Evolutionary conservation across 805 yeast genomes (phyloP), one percentile per base, ranked within the genome.

Genomic region (Nakazawaea wyomingensis): DNA sequence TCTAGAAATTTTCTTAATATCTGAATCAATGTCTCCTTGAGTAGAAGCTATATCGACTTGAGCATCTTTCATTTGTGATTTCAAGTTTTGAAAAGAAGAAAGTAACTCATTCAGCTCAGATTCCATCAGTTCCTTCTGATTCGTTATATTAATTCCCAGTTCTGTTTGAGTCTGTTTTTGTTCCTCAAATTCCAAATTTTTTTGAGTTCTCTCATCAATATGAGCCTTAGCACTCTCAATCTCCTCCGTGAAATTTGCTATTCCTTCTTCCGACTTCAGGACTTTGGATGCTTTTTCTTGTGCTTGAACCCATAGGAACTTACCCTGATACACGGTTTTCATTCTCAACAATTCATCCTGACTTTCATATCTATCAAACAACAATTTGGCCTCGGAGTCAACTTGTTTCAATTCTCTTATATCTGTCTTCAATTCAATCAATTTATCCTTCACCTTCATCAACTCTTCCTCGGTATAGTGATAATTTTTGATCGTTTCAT

Each of bases 401-500:
- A 66, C 71, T 1, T 54, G 55, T 39, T 69, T 67, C 17, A 72
- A 53, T 11, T 57, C 61, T 22, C 61, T 59, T 10, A 77, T 55
- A 30, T 62, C 62, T 7, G 67, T 65, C 29, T 62, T 65, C 40
- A 70, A 65, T 16, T 60, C 54, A 11, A 65, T 59, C 41, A 74
- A 59, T 45, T 64, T 64, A 18, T 62, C 62, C 28, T 64, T 67
- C 4, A 80, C 67, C 21, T 48, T 52, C 13, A 48, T 50, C 18
- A 57, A 48, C 34, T 70, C 69, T 1, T 51, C 51, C 34, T 59
- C 65, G 3, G 78, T 65, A 6, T 59, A 56, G 17, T 60, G 66
- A 45, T 79, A 71, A 54, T 82, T 79, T 13, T 68, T 70, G 29
- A 72, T 62, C n/a, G 83, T 78, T 34, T 81, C 85, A 44, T 80